phyloP scores from a whole-genome alignment of 2,329 filamentous ascomycete genomes.

The Remersonia thermophila region DNA sequence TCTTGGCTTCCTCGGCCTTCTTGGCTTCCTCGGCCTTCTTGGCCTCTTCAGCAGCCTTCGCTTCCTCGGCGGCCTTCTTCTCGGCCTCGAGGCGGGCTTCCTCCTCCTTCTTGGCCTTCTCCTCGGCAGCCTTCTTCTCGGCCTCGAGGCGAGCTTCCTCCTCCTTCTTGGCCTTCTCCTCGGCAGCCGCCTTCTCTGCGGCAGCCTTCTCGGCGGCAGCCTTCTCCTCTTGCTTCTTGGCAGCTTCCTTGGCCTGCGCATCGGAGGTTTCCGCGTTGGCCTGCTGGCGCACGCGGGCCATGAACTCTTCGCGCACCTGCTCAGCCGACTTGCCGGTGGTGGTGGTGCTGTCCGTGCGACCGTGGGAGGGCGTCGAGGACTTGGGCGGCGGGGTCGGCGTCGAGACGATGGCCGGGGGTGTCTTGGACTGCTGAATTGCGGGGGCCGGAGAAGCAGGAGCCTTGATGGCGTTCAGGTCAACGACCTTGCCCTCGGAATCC shows the following conservation, averaged over 20 bases:
- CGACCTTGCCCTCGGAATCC: constrained; percentile 64
- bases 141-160: constrained; percentile 13
- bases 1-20: constrained; percentile 14
- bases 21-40: constrained; percentile 19
- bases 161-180: constrained; percentile 22
- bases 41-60: constrained; percentile 19
- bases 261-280: constrained; percentile 40
- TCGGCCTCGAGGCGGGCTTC: constrained; percentile 11
- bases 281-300: constrained; percentile 58
- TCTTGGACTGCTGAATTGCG: constrained; percentile 45
- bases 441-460: constrained; percentile 45
- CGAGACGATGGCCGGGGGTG: constrained; percentile 59
- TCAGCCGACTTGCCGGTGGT: constrained; percentile 56
- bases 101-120: constrained; percentile 19
- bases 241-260: constrained; percentile 10
- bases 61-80: constrained; percentile 21
- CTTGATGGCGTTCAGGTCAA: constrained; percentile 54
- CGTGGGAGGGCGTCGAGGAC: constrained; percentile 54
- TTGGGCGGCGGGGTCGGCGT: constrained; percentile 72
- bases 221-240: constrained; percentile 12
- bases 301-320: constrained; percentile 73
- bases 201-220: constrained; percentile 18
- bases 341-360: constrained; percentile 56
- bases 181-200: constrained; percentile 22
- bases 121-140: constrained; percentile 23